Evolutionary conservation across 345 rosid genomes (phyloP), one percentile per base, ranked within the genome.

Genomic region (Sisymbrium altissimum): DNA sequence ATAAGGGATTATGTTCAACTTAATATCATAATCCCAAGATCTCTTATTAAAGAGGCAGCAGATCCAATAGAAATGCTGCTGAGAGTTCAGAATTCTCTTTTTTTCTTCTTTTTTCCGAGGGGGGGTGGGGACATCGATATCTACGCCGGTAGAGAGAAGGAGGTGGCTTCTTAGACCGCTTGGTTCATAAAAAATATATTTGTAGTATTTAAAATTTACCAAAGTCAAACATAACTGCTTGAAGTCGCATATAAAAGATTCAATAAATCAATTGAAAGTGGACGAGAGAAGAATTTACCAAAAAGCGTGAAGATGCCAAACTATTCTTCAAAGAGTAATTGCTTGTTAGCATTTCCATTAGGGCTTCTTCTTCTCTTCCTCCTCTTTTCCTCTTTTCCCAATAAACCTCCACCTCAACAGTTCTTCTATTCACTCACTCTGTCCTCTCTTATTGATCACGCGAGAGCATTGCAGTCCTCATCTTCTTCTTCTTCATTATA

Each of bases 321-420:
- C 13, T 1, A 2, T 35, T 65, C 30, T 45, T 50, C 29, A 14
- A 66, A 50, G 32, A 29, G 52, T 29, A 33, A 15, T 1, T 36
- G 61, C 38, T 71, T 67, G 40, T 55, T 80, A 48, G 57, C 64
- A 52, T 14, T 61, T 70, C 70, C 78, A 27, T 58, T 61, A 4
- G 25, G 70, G 18, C 30, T 78, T 49, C 65, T 80, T 56, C 50
- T 80, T 33, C 58, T 72, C 57, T 76, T 63, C 38, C 63, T 77
- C 40, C 10, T 32, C 13, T 43, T 64, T 59, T 17, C 9, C 50
- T 78, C 60, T 71, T 45, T 32, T 21, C 41, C 3, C 11, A 32
- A 43, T 68, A 73, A 38, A 46, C 39, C 60, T 64, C 69, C 59
- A 17, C 17, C 52, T 41, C 38, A 38, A 48, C 67, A 40, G 25